Conservation (phyloP, 78 protist genomes). For the Polysphondylium violaceum region DNA sequence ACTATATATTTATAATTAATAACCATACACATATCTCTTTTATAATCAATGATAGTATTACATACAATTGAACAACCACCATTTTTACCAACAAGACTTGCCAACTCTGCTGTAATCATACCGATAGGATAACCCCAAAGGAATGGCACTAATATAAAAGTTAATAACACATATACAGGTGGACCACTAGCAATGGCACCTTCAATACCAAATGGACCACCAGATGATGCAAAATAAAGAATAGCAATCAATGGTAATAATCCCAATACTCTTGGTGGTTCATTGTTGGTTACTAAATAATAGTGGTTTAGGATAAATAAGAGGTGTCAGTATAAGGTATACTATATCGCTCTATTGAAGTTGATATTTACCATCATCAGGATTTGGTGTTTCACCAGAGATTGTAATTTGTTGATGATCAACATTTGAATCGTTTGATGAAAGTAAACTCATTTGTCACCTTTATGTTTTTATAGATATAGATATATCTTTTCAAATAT, state of each 20-base stretch:
- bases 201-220: constrained; percentile 51
- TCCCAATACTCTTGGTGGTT: constrained; percentile 66
- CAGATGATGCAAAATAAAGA: constrained; percentile 22
- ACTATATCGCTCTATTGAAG: no score
- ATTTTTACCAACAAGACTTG: constrained; percentile 9
- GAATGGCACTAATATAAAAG: constrained; percentile 26
- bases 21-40: neutral
- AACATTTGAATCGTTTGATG: no score
- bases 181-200: constrained; percentile 44
- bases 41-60: neutral
- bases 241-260: constrained; percentile 52
- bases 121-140: constrained; percentile 67
- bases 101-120: constrained; percentile 65
- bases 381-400: no score
- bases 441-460: no score
- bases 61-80: constrained; percentile 61
- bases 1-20: neutral
- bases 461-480: no score
- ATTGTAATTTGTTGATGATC: no score
- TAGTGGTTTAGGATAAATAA: no score
- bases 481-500: no score
- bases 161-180: constrained; percentile 48
- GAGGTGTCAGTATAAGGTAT: no score
- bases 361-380: no score
- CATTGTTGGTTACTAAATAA: no score